Evolutionary conservation across 805 yeast species (phyloP), one percentile per base, ranked within the genome.

Genomic region (Starmera pachycereana): DNA sequence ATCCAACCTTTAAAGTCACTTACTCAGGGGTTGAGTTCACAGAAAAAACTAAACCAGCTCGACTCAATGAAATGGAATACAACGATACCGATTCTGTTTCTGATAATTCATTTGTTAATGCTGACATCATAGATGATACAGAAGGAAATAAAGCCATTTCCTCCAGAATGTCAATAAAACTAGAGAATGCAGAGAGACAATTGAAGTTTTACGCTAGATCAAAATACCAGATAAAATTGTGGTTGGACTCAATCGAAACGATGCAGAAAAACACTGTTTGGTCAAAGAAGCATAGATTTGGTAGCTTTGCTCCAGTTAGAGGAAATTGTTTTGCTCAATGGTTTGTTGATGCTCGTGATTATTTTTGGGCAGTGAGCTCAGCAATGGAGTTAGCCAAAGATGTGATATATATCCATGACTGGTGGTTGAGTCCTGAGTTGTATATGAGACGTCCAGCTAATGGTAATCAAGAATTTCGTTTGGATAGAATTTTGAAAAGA

Each of bases 371-470:
- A 2, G 78, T 88, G 3, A 83, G 95, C 28, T 78, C 88, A 10
- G 98, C 97, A 0, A 66, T 92, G 40, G 87, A 83, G 49, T 81
- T 85, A 84, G 97, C 98, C 0, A 78, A 79, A 48, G 97, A 92
- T 65, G 90, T 83, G 1, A 81, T 92, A 29, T 92, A 80, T 57
- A 87, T 92, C 37, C 97, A 92, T 54, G 99, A 90, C 54, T 92
- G 99, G 99, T 92, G 98, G 98, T 67, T 92, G 22, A 75, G 90
- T 5, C 99, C 99, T 0, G 98, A 92, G 58, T 57, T 92, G 4
- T 94, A 92, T 52, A 66, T 92, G 63, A 74, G 98, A 46, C 69
- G 99, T 38, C 98, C 98, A 0, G 90, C 95, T 0, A 81, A 85
- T 59, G 96, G 96, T 8, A 90, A 90, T 51, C 97, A 92, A 59